A percentile compares a stretch with the other conserved stretches of the same genome.
Evolutionary conservation across 371 early-diverging fungal species (phyloP).

Genomic region (Saksenaea oblongispora): DNA sequence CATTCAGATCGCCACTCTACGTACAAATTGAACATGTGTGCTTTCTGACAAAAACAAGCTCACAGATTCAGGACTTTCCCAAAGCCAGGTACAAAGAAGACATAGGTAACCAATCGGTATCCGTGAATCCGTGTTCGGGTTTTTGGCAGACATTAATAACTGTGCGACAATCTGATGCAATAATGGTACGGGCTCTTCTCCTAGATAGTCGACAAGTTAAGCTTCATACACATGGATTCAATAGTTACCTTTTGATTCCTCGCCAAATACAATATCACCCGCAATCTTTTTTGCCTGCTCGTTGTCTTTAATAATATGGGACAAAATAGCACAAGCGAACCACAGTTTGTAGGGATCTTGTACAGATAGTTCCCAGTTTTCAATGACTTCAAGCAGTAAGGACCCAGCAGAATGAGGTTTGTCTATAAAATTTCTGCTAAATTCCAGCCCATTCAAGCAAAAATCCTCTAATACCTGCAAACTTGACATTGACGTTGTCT

Average conservation of each 20-base stretch:
- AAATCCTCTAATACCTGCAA: constrained; percentile 22
- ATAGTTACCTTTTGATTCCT: constrained; percentile 56
- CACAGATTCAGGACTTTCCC: constrained; percentile 76
- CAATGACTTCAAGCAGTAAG: constrained; percentile 72
- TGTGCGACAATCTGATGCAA: constrained; percentile 63
- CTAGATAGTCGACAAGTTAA: constrained; percentile 13
- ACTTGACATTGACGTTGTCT: constrained; percentile 53
- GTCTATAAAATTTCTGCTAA: constrained; percentile 34
- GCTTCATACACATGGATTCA: not conserved
- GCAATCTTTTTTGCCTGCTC: constrained; percentile 75
- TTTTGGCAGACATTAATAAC: constrained; percentile 57
- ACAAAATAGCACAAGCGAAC: constrained; percentile 85
- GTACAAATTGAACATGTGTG: constrained; percentile 86
- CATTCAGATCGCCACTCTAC: constrained; percentile 12
- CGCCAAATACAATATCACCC: constrained; percentile 73
- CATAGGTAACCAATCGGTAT: constrained; percentile 74
- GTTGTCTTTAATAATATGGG: constrained; percentile 77
- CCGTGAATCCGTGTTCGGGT: constrained; percentile 61
- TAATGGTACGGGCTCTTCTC: constrained; percentile 60
- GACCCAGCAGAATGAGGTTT: constrained; percentile 87
- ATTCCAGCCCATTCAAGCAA: not conserved
- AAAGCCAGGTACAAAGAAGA: constrained; percentile 81
- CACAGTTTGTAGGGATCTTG: constrained; percentile 85
- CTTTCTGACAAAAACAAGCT: constrained; percentile 85
- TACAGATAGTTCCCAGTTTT: constrained; percentile 71